phyloP scores from a whole-genome alignment of 1,284 basidiomycete genomes.

The Gymnopus androsaceus region DNA sequence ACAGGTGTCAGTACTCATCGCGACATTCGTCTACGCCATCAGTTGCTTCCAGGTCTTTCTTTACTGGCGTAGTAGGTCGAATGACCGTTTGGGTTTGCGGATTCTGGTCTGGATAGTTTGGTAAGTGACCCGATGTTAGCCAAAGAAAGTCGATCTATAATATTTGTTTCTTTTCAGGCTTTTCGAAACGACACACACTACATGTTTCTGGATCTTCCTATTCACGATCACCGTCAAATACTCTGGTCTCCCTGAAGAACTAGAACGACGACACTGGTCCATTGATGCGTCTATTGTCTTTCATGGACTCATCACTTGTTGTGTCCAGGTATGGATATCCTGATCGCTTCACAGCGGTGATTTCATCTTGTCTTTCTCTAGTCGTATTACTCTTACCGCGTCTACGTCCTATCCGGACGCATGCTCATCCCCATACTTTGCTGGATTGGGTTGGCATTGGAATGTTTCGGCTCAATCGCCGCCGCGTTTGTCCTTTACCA shows the following conservation, averaged over 20 bases:
- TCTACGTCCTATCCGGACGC: not conserved
- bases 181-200: not conserved
- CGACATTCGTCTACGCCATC: constrained; percentile 3
- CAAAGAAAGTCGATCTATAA: not conserved
- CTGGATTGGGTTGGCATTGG: not conserved
- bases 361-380: not conserved
- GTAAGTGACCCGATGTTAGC: too few species aligned
- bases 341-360: not conserved
- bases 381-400: constrained; percentile 2
- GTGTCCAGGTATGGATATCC: not conserved
- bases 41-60: not conserved
- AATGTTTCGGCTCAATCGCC: not conserved
- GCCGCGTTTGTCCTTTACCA: constrained; percentile 3
- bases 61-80: not conserved
- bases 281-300: not conserved
- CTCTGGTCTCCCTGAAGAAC: not conserved
- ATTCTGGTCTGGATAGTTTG: too few species aligned
- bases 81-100: not conserved
- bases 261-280: constrained; percentile 1
- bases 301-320: constrained; percentile 1
- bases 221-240: constrained; percentile 4
- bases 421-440: not conserved
- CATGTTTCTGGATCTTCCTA: not conserved
- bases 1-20: constrained; percentile 1
- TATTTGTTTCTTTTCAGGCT: not conserved